Evolutionary conservation across 352 stramenopile species (phyloP), one percentile per base, ranked within the genome.

Genomic region (Phytophthora citrophthora): DNA sequence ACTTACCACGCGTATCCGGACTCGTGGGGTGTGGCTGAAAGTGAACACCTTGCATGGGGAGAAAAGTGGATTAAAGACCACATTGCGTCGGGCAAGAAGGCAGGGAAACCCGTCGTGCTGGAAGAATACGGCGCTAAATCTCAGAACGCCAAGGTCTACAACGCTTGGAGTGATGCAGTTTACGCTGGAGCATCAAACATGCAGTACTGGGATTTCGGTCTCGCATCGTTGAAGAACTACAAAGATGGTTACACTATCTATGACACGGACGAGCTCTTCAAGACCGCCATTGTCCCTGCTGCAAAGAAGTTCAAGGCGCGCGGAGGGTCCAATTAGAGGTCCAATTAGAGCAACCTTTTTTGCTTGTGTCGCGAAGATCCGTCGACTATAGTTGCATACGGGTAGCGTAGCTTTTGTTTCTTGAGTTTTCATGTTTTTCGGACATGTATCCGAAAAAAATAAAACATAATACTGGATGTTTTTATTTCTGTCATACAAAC

Each of bases 61-160:
- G n/a, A n/a, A 72, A 38, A 72, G 53, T 76, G 68, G 68, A 72
- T 76, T 34, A 41, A 70, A 2, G 68, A 76, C 39, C 68, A 76
- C 58, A 50, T 68, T 1, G 64, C 68, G 0, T 76, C 26, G 0
- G 26, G 26, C 0, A 48, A 59, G 60, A 67, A 27, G n/a, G 66
- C 61, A 0, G 40, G 55, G 16, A 74, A 74, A 32, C 66, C 66
- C 27, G 61, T 74, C 4, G 39, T 74, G 11, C 20, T 74, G 12
- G 66, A 74, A 36, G 66, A 74, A 52, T 70, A 70, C 55, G 66
- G 60, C 11, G 53, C 61, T 13, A 74, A 63, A 43, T 27, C 49
- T 2, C 50, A 70, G 8, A 55, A 68, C 26, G 46, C 66, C 20
- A 43, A 46, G 16, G 48, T 54, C 16, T 74, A 74, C 55, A 24